Base-by-base conservation (phyloP, 805 yeast genomes). In the Cyberlindnera maclurae region DNA sequence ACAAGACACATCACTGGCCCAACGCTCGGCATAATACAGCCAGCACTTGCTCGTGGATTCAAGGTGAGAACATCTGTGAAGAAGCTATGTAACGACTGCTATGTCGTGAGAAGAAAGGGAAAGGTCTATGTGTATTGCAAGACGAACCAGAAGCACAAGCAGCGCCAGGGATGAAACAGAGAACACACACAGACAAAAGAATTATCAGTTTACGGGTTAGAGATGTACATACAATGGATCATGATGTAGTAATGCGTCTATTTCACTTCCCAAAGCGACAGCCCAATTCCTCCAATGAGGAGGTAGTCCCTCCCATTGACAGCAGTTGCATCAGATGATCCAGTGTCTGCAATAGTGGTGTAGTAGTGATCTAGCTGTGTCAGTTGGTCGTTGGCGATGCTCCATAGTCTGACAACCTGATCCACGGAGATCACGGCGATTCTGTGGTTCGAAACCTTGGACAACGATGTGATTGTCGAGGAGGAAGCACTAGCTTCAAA, bases 121-220 rank as follows among this genome's bases (percentile, higher is more conserved):
- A 73, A 93, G 54, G 90, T 89, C 11, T 87, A 86, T 49, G 95
- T 93, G 29, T 81, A 85, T 58, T 90, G 98, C 71, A 93, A 89
- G 61, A 71, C 93, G 34, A 86, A 89, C 59, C 87, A 88, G 46
- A 87, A 86, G 59, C 97, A 89, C 64, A 89, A 89, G 64, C 97
- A 89, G 64, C 85, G 95, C 62, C 96, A 86, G 62, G 86, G 86
- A 51, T 80, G 59, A 26, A 13, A 34, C n/a, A n/a, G n/a, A n/a
- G n/a, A n/a, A n/a, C n/a, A n/a, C n/a, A n/a, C n/a, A n/a, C n/a
- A n/a, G n/a, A n/a, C n/a, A n/a, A n/a, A n/a, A n/a, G n/a, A n/a
- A n/a, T n/a, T n/a, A n/a, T n/a, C n/a, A n/a, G 24, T 20, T 20
- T 20, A 20, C 24, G 24, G 24, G 24, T 20, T 20, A 20, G 8